Evolutionary conservation across 306 rosid species (phyloP), one percentile per base, ranked within the genome.

Genomic region (Luffa acutangula): DNA sequence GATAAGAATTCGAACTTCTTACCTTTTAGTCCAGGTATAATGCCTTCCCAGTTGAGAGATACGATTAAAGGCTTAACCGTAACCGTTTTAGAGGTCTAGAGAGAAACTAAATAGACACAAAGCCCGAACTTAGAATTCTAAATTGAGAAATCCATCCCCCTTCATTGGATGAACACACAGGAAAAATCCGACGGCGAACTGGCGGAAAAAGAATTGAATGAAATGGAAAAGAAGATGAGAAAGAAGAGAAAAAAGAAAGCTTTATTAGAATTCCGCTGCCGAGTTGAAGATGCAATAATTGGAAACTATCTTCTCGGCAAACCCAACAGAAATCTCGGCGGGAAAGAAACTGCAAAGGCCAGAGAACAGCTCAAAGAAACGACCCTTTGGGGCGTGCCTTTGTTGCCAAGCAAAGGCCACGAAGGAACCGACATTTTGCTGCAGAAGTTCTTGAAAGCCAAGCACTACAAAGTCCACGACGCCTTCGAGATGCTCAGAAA

Each of bases 361-460:
- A 85, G n/a, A 78, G 88, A 83, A 66, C 20, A 81, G 0, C 83
- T 87, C 0, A 84, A 85, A 71, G 92, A 87, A 7, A 78, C 88
- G 15, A 53, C 89, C 5, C 80, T 93, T 1, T 95, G 97, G 97
- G 99, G 91, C 15, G 85, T 95, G 5, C 99, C 99, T 21, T 86
- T 93, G 72, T 75, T 93, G 59, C 96, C 97, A 2, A 92, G 97
- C 70, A 91, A 90, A 88, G 87, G 86, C 64, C 91, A 95, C 25
- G 87, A 90, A 57, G 96, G 93, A 3, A 91, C 94, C 1, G 93
- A 93, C 49, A 37, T 87, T 64, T 77, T 95, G 41, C 82, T 95
- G 14, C 83, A 63, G 58, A 95, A 91, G 70, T 94, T 94, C 89
- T 83, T 94, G 73, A 91, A 83, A 79, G 95, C 92, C 52, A 90